phyloP scores from a whole-genome alignment of 2,329 filamentous ascomycete species.

The Rosellinia necatrix region DNA sequence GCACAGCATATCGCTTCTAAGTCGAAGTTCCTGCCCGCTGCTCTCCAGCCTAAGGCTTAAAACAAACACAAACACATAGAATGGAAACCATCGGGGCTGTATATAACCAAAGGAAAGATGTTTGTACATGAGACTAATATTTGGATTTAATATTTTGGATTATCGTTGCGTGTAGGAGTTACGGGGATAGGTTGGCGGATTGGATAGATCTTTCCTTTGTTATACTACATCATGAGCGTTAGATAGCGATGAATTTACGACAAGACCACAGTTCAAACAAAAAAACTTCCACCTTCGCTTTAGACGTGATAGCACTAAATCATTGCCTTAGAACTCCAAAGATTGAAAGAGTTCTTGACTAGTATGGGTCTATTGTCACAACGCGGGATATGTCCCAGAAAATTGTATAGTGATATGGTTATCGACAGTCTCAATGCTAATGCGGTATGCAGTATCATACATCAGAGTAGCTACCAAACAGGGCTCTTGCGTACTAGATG shows the following conservation, averaged over 20 bases:
- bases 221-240: constrained; percentile 20
- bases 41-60: constrained; percentile 30
- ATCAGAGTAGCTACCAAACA: too few relatives aligned
- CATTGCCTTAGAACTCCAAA: neutral
- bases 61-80: neutral
- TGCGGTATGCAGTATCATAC: too few relatives aligned
- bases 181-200: neutral
- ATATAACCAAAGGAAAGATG: neutral
- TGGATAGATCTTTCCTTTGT: constrained; percentile 13
- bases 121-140: constrained; percentile 10
- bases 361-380: too few relatives aligned
- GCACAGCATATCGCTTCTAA: constrained; percentile 35
- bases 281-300: neutral
- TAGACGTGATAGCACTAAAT: too few relatives aligned
- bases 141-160: neutral
- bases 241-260: constrained; percentile 25
- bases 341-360: too few relatives aligned
- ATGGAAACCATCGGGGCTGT: neutral
- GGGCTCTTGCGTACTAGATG: too few relatives aligned
- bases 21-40: constrained; percentile 34
- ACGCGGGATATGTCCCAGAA: too few relatives aligned
- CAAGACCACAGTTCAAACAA: constrained; percentile 31
- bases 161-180: neutral
- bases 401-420: too few relatives aligned
- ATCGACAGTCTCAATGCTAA: too few relatives aligned